Base-by-base conservation (phyloP, 495 filamentous ascomycete species). In the Ramalina peruviana region DNA sequence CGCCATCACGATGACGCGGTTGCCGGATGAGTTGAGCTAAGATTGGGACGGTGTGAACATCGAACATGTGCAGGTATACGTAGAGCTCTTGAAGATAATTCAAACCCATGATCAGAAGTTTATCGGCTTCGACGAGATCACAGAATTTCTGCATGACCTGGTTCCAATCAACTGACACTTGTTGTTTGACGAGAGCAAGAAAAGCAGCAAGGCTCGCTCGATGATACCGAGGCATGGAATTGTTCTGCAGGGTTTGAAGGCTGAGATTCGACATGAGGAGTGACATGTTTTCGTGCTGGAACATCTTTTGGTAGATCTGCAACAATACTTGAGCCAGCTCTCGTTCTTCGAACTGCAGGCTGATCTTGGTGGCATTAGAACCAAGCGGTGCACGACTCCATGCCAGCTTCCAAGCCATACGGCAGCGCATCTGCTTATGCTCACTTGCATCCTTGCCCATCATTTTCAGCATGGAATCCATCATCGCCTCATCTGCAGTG, bases 301-400 rank as follows among this genome's bases (percentile, higher is more conserved):
- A 73, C 71, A 73, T 73, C 37, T 61, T 57, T 27, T 55, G 49
- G 51, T 73, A 72, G 27, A 71, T 26, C 21, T 55, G 43, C 45
- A 60, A 65, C 10, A 73, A 49, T 16, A 69, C 46, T 37, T 52
- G 37, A 37, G 67, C 64, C 10, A 72, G 59, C 21, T 62, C 62
- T 6, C 42, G 16, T 16, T 53, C 50, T 16, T 65, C 59, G 36
- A 66, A 57, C 3, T 40, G 27, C 19, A 52, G 36, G 30, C 30
- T 33, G 39, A 45, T 53, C 27, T 52, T 42, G 50, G 50, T 37
- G 40, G 51, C 43, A 19, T 55, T 49, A 19, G 57, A 46, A 40
- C 33, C 33, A 50, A n/a, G 37, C 40, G 37, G 19, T 36, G 43
- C 36, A 37, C 36, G 16, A 20, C 48, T 36, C 58, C 58, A 53